Conservation (phyloP, 2,329 filamentous ascomycete genomes). For the Ophiocordyceps sinensis region DNA sequence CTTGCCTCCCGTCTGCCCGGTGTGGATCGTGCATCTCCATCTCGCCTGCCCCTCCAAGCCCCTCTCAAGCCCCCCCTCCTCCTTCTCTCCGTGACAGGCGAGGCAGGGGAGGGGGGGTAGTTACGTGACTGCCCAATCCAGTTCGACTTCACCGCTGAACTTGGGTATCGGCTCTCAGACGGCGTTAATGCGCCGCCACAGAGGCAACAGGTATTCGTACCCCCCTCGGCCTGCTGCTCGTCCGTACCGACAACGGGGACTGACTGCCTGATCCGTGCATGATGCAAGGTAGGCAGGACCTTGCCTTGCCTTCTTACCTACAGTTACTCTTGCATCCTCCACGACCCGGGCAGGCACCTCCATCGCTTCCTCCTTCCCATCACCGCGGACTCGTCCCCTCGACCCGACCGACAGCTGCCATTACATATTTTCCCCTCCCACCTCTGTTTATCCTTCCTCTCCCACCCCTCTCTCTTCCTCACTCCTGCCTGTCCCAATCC, state of each 20-base stretch:
- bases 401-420: not conserved
- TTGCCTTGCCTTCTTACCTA: not conserved
- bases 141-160: constrained; percentile 1
- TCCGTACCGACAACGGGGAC: not conserved
- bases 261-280: not conserved
- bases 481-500: no score
- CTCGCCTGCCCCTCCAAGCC: not conserved
- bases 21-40: constrained; percentile 1
- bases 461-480: not conserved
- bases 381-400: not conserved
- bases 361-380: not conserved
- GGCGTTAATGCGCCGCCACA: not conserved
- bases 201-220: not conserved
- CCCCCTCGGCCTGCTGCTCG: not conserved
- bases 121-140: not conserved
- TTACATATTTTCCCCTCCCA: not conserved
- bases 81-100: not conserved
- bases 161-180: constrained; percentile 1
- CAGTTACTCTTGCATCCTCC: not conserved
- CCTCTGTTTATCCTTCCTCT: not conserved
- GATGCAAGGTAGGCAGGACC: not conserved
- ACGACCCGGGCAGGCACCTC: not conserved
- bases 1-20: not conserved
- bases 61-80: not conserved
- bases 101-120: not conserved